These are phyloP conservation scores for Ustilago esculenta DNA, from an alignment of 1,284 basidiomycete species.

Conservation along the genomic window DNA sequence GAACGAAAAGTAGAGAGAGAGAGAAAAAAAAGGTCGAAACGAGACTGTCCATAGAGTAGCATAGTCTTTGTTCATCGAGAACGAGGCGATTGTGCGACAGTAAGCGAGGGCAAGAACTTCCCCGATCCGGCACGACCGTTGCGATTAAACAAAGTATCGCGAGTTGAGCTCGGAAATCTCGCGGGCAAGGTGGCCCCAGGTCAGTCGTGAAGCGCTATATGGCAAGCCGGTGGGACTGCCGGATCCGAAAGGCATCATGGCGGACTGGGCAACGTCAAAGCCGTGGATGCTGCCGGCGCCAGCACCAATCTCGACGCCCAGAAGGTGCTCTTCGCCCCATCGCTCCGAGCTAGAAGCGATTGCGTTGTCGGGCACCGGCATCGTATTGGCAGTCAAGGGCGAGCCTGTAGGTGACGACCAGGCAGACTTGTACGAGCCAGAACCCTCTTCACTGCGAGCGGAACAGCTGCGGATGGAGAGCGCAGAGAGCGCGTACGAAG, in stretches of 20 bases:
- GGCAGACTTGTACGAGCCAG: slow-evolving; percentile 40
- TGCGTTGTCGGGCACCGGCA: neutral
- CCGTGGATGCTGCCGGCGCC: slow-evolving; percentile 54
- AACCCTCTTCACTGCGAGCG: slow-evolving; percentile 31
- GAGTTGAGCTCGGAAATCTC: slow-evolving; percentile 60
- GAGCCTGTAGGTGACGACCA: slow-evolving; percentile 29
- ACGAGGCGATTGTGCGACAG: too few species aligned
- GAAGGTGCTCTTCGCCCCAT: slow-evolving; percentile 27
- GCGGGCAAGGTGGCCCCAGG: slow-evolving; percentile 56
- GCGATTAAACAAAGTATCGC: slow-evolving; percentile 50
- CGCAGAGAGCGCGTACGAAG: slow-evolving; percentile 25
- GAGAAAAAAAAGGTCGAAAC: neutral
- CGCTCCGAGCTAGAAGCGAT: neutral
- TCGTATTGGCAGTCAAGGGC: slow-evolving; percentile 6
- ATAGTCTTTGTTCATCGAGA: slow-evolving; percentile 3
- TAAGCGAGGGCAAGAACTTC: neutral
- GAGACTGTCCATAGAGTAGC: slow-evolving; percentile 5
- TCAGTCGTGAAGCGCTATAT: slow-evolving; percentile 40
- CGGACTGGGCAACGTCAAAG: slow-evolving; percentile 35
- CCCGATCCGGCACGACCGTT: neutral
- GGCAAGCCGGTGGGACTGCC: slow-evolving; percentile 50
- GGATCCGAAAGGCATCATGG: slow-evolving; percentile 44
- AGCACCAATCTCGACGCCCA: slow-evolving; percentile 53
- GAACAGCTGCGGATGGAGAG: slow-evolving; percentile 22
- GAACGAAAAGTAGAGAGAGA: neutral